Base-by-base conservation (phyloP, 164 flowering plant species). In the Liquidambar formosana region DNA sequence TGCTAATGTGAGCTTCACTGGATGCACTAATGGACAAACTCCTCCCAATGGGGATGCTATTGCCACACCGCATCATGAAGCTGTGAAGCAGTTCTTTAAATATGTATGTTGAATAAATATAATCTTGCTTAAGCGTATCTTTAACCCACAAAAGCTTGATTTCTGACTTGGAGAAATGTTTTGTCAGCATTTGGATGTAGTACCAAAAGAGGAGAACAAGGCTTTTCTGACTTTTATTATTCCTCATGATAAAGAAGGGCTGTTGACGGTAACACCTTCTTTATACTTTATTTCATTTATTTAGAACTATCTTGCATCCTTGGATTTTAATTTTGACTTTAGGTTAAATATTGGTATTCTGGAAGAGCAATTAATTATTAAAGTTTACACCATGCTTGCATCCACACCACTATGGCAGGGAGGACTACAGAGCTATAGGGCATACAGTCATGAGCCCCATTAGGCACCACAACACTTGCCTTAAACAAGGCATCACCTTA, bases 191-290 rank as follows among this genome's bases (percentile, higher is more conserved):
- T 69, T 93, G 78, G 81, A 83, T 75, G 85, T 93, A 22, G 66
- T 63, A 28, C 98, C 99, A 1, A 85, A 84, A 72, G 97, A 93
- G 78, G 98, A 93, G 82, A 90, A 78, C 78, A 86, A 79, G 78
- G 80, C 90, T 0, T 92, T 86, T 71, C 66, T 93, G 73, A 93
- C 98, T 52, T 93, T 77, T 70, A 80, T 96, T 63, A 90, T 93
- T 67, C 96, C 99, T 66, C 93, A 86, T 75, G 86, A 85, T 61
- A 85, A 82, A 80, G 99, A 90, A 74, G 75, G 63, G 43, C 78
- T 78, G 27, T 70, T 96, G 61, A 85, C 85, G 74, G 99, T 96
- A 81, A 77, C 25, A 62, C 15, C 25, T 26, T 18, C 25, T 56
- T 44, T 60, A 28, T 11, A 51, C 13, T 66, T 48, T 19, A 14